These are phyloP conservation scores for Hypoxylon sp. DNA, from an alignment of 2,329 filamentous ascomycete genomes.

Conservation along the genomic window DNA sequence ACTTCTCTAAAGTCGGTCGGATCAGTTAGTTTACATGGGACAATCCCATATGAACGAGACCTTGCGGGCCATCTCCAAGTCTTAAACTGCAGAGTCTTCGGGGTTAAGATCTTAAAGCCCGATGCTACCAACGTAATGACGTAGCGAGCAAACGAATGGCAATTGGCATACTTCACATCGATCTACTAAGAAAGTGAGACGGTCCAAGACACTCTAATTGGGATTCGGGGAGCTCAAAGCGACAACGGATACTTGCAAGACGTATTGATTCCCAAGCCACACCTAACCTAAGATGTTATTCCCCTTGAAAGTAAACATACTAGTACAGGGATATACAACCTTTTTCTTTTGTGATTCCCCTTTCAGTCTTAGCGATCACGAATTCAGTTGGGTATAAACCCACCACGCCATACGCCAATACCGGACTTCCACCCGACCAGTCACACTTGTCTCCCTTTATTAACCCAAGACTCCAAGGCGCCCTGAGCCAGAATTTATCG, in stretches of 20 bases:
- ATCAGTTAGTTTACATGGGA: background rate
- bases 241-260: background rate
- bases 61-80: conserved; percentile 5
- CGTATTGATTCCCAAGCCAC: background rate
- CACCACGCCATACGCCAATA: conserved; percentile 35
- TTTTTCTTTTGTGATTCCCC: background rate
- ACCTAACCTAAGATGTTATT: background rate
- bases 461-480: background rate
- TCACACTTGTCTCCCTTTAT: background rate
- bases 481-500: conserved; percentile 17
- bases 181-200: conserved; percentile 17
- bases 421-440: background rate
- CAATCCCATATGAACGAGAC: background rate
- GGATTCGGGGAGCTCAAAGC: background rate
- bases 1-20: background rate
- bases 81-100: conserved; percentile 21
- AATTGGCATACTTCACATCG: background rate
- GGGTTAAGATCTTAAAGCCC: conserved; percentile 45
- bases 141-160: conserved; percentile 5
- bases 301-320: conserved; percentile 2
- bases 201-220: background rate
- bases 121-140: conserved; percentile 30
- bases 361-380: background rate
- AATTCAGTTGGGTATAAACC: conserved; percentile 19
- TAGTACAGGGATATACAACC: conserved; percentile 33